Percentiles rank a stretch among this genome's conserved stretches.
These are phyloP conservation scores for Margaritispora aquatica DNA, from an alignment of 495 filamentous ascomycete species.

Conservation along the genomic window DNA sequence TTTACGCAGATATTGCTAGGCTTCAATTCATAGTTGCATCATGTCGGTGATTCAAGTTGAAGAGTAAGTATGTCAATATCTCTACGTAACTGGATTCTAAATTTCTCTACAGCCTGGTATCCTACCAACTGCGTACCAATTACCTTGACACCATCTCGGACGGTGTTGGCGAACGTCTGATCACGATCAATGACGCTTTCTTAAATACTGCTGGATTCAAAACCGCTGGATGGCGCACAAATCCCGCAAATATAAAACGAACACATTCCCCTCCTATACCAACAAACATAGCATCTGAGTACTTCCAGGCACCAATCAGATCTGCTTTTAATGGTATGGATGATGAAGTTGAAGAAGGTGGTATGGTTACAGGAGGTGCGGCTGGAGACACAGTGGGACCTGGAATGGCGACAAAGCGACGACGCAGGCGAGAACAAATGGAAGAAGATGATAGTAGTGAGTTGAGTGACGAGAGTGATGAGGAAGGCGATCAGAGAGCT, in stretches of 20 bases:
- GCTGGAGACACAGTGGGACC: constrained; percentile 66
- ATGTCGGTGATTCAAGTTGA: constrained; percentile 97
- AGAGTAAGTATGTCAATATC: constrained; percentile 57
- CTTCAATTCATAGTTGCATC: neutral
- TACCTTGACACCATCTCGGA: constrained; percentile 89
- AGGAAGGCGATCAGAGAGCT: constrained; percentile 64
- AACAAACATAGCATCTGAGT: constrained; percentile 81
- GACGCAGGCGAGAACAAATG: constrained; percentile 62
- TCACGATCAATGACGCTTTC: constrained; percentile 83
- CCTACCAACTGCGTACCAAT: constrained; percentile 87
- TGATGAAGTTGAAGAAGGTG: constrained; percentile 76
- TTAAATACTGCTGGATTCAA: constrained; percentile 95
- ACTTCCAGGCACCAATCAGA: constrained; percentile 69
- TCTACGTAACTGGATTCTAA: neutral
- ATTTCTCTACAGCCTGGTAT: constrained; percentile 60
- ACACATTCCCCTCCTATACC: constrained; percentile 96
- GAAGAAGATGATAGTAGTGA: constrained; percentile 98
- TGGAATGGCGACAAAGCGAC: constrained; percentile 47
- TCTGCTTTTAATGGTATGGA: constrained; percentile 45
- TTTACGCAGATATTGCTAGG: too few relatives aligned
- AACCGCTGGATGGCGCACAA: constrained; percentile 83
- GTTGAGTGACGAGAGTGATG: constrained; percentile 92
- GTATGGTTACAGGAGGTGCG: constrained; percentile 71
- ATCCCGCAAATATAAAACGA: constrained; percentile 71
- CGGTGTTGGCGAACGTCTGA: constrained; percentile 91